phyloP scores from a whole-genome alignment of 1,284 basidiomycete species.

The Trichosporon sp. region DNA sequence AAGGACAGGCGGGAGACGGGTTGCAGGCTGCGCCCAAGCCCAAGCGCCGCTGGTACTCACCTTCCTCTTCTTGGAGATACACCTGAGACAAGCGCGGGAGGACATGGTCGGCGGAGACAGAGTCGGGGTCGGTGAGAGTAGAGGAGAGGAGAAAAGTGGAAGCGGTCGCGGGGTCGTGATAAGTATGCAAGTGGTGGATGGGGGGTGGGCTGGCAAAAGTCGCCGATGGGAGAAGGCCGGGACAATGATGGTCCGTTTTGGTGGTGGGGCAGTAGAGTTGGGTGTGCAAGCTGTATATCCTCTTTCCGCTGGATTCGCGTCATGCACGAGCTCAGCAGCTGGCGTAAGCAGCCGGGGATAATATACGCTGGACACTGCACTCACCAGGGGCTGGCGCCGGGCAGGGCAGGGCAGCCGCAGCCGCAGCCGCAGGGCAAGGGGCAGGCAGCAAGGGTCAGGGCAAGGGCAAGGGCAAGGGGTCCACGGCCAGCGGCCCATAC shows the following conservation, averaged over 20 bases:
- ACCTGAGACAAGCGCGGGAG: slow-evolving; percentile 22
- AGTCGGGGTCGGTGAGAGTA: neutral
- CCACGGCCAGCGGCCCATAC: neutral
- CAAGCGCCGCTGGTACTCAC: slow-evolving; percentile 5
- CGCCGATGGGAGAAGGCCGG: neutral
- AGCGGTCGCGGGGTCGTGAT: neutral
- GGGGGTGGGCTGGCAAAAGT: neutral
- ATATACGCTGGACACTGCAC: neutral
- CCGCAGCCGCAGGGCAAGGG: too few species aligned
- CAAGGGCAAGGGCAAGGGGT: too few species aligned
- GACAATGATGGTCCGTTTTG: slow-evolving; percentile 4
- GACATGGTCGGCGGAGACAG: neutral
- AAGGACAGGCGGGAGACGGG: neutral
- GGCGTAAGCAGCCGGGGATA: neutral
- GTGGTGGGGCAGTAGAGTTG: neutral
- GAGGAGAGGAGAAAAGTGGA: neutral
- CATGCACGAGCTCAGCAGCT: neutral
- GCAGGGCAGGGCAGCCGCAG: too few species aligned
- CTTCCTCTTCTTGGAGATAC: slow-evolving; percentile 24
- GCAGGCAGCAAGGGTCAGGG: too few species aligned
- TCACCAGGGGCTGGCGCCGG: too few species aligned
- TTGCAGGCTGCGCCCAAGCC: too few species aligned
- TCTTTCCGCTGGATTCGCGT: neutral
- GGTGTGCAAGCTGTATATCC: neutral
- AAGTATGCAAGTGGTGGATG: neutral